Base-by-base conservation (phyloP, 257 asterid genomes). In the Agastache rugosa region DNA sequence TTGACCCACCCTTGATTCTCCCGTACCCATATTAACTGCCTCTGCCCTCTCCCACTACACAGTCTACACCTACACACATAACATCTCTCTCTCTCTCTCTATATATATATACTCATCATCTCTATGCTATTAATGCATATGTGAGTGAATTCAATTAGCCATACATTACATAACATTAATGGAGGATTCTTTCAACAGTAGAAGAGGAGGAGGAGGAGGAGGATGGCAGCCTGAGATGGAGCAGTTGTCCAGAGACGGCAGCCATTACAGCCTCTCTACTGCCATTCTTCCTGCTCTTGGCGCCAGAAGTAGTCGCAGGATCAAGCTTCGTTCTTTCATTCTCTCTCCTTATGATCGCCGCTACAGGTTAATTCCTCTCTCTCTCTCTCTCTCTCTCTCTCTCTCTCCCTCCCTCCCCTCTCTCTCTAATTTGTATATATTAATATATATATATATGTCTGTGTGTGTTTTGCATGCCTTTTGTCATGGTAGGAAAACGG, bases 241-340 rank as follows among this genome's bases (percentile, higher is more conserved):
- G 42, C 77, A 80, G 73, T 12, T 84, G 3, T 84, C 91, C 0
- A 73, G 81, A 65, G 86, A 83, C 45, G 81, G 79, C 56, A 87
- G 87, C 82, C 84, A 79, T 17, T 83, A 81, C 83, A 87, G 90
- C 51, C 64, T 85, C 51, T 53, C 87, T 0, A 82, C 82, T 16
- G 86, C 83, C 22, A 78, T 83, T 75, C 87, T 88, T 59, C 93
- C 90, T 5, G 72, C 89, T 2, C 91, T 88, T 27, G 91, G 93
- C 22, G 89, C 81, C 6, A 61, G 74, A 39, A 88, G 82, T 64
- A 73, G 45, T 50, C 91, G 86, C 48, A 69, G 69, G 22, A 16
- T 60, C 54, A 80, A 78, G 77, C 87, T 88, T 29, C 90, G 68
- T 51, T 62, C 82, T 45, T 81, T 34, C 86, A 79, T 83, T 16